Evolutionary conservation across 2,329 filamentous ascomycete species (phyloP).

Genomic region (Geosmithia putterillii): DNA sequence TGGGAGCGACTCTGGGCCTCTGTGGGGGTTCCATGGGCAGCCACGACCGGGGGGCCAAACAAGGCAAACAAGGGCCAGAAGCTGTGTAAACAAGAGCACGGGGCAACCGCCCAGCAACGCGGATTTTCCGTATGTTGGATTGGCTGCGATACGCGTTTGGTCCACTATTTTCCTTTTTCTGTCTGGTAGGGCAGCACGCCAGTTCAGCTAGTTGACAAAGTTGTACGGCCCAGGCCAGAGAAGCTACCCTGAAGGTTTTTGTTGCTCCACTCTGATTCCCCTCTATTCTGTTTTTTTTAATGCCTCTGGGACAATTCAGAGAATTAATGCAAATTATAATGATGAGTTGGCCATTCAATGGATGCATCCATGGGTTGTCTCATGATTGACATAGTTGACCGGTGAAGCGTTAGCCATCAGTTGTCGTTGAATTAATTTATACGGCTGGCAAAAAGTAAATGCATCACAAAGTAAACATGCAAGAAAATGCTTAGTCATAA

Average conservation of each 20-base stretch:
- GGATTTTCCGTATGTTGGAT: neutral
- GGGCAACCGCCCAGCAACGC: slow-evolving; percentile 3
- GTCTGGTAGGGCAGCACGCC: neutral
- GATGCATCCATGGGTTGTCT: no score
- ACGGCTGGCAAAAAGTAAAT: no score
- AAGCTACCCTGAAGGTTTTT: neutral
- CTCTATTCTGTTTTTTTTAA: neutral
- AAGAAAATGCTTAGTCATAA: neutral
- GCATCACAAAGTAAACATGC: neutral
- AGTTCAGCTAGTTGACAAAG: neutral
- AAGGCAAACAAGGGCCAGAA: neutral
- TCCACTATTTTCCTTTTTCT: neutral
- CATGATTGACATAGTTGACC: no score
- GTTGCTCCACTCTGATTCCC: neutral
- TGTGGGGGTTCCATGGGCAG: neutral
- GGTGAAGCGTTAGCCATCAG: no score
- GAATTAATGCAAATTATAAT: no score
- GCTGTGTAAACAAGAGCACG: slow-evolving; percentile 1
- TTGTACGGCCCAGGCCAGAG: neutral
- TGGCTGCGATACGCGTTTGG: neutral
- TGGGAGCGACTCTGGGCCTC: neutral
- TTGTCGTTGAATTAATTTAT: no score
- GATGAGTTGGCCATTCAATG: no score
- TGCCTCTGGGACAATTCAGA: no score
- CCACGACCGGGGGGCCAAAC: neutral